Conservation (phyloP, 2,329 filamentous ascomycete species). For the Pseudocercospora vitis region DNA sequence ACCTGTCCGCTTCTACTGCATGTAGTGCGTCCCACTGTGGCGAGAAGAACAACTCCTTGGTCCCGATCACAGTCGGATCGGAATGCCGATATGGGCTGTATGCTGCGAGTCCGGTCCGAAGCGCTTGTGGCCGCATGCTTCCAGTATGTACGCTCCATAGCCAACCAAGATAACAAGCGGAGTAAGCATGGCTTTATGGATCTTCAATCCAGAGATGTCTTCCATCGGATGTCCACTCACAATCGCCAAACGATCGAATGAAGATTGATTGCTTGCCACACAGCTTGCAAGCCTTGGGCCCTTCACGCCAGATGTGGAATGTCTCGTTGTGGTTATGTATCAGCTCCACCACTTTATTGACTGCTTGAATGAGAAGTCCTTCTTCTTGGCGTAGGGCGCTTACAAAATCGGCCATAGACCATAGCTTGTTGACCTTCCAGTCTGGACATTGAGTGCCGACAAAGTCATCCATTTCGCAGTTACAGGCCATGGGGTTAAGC, state of each 20-base stretch:
- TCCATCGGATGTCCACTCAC: slow-evolving; percentile 1
- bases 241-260: slow-evolving; percentile 14
- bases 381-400: slow-evolving; percentile 21
- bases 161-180: background rate
- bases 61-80: no score
- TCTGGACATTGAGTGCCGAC: slow-evolving; percentile 16
- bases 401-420: slow-evolving; percentile 23
- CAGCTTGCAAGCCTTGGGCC: slow-evolving; percentile 13
- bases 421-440: slow-evolving; percentile 24
- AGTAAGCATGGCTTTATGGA: background rate
- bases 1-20: background rate
- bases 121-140: background rate
- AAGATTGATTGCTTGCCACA: slow-evolving; percentile 18
- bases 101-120: background rate
- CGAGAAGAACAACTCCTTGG: no score
- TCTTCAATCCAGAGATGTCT: background rate
- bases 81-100: no score
- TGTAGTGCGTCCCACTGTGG: background rate
- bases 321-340: slow-evolving; percentile 20
- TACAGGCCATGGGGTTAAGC: slow-evolving; percentile 15
- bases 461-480: slow-evolving; percentile 19
- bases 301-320: slow-evolving; percentile 14
- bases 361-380: slow-evolving; percentile 19
- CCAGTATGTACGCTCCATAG: background rate
- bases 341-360: slow-evolving; percentile 20